phyloP scores from a whole-genome alignment of 495 filamentous ascomycete species.

The Neurospora sp. region DNA sequence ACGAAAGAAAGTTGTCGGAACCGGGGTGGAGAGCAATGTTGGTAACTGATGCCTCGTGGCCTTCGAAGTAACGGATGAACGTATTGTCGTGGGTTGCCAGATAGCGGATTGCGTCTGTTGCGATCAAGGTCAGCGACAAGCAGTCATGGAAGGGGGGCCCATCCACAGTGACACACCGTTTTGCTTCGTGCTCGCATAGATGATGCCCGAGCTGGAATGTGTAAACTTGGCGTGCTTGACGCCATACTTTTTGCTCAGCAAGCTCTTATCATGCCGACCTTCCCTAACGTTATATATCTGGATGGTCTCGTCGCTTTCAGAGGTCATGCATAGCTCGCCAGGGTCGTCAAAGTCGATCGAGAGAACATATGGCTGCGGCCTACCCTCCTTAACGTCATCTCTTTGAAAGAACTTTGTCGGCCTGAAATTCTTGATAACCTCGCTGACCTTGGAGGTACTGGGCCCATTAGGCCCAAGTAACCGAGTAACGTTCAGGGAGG shows the following conservation, averaged over 20 bases:
- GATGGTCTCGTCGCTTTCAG: constrained; percentile 84
- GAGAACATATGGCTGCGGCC: constrained; percentile 31
- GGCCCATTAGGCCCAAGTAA: constrained; percentile 20
- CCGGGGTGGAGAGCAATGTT: constrained; percentile 62
- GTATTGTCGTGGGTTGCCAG: constrained; percentile 90
- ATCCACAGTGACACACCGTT: constrained; percentile 46
- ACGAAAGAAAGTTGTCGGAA: constrained; percentile 83
- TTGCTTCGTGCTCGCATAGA: constrained; percentile 91
- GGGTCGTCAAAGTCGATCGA: constrained; percentile 95
- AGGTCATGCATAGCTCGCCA: constrained; percentile 78
- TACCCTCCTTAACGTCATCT: constrained; percentile 32
- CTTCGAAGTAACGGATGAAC: constrained; percentile 90
- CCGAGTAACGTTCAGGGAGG: constrained; percentile 30
- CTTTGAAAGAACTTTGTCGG: constrained; percentile 43
- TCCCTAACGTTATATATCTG: constrained; percentile 90
- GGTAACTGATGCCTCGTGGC: constrained; percentile 76
- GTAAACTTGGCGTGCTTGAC: constrained; percentile 90
- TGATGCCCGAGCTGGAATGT: constrained; percentile 73
- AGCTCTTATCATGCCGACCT: constrained; percentile 72
- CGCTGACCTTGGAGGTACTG: constrained; percentile 33
- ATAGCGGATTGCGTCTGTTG: constrained; percentile 71
- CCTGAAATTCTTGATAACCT: constrained; percentile 36
- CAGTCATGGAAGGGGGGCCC: not conserved
- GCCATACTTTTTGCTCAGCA: constrained; percentile 89
- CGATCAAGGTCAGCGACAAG: constrained; percentile 7